phyloP scores from a whole-genome alignment of 768 basidiomycete genomes.

The Hygrocybe punicea region DNA sequence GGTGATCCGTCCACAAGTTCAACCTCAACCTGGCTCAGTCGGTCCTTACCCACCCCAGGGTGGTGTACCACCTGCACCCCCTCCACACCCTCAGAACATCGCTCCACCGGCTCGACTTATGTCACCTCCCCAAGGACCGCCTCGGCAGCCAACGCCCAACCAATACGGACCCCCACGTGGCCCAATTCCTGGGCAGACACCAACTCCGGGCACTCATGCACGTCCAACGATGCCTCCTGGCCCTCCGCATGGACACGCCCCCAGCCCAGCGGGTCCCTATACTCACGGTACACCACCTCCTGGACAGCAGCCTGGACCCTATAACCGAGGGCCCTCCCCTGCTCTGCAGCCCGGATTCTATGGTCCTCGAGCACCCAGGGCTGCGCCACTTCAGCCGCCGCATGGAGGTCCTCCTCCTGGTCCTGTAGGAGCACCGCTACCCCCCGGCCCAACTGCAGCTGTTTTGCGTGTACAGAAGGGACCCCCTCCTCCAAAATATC shows the following conservation, averaged over 20 bases:
- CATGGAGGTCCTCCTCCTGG: slow-evolving; percentile 32
- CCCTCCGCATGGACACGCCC: slow-evolving; percentile 42
- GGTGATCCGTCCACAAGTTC: slow-evolving; percentile 34
- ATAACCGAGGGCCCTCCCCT: slow-evolving; percentile 16
- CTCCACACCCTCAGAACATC: slow-evolving; percentile 15
- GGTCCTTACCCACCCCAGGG: slow-evolving; percentile 17
- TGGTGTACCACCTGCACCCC: slow-evolving; percentile 29
- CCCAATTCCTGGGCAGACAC: slow-evolving; percentile 41
- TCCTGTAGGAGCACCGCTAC: slow-evolving; percentile 31
- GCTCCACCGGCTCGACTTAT: slow-evolving; percentile 43
- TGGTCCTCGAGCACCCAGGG: slow-evolving; percentile 34
- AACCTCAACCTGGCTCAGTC: slow-evolving; percentile 14
- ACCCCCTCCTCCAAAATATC: slow-evolving; percentile 45
- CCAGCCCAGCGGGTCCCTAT: slow-evolving; percentile 29
- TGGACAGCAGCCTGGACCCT: slow-evolving; percentile 9
- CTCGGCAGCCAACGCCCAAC: slow-evolving; percentile 45
- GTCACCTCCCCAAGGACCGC: slow-evolving; percentile 43
- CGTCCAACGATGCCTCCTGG: slow-evolving; percentile 39
- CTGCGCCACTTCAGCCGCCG: slow-evolving; percentile 17
- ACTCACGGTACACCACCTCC: slow-evolving; percentile 32
- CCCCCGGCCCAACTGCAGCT: slow-evolving; percentile 24
- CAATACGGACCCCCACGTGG: slow-evolving; percentile 46
- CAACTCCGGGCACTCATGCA: slow-evolving; percentile 45
- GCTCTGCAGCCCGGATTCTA: slow-evolving; percentile 38
- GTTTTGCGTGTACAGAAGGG: slow-evolving; percentile 22